Conservation (phyloP, 164 flowering plant species). For the Houttuynia cordata region DNA sequence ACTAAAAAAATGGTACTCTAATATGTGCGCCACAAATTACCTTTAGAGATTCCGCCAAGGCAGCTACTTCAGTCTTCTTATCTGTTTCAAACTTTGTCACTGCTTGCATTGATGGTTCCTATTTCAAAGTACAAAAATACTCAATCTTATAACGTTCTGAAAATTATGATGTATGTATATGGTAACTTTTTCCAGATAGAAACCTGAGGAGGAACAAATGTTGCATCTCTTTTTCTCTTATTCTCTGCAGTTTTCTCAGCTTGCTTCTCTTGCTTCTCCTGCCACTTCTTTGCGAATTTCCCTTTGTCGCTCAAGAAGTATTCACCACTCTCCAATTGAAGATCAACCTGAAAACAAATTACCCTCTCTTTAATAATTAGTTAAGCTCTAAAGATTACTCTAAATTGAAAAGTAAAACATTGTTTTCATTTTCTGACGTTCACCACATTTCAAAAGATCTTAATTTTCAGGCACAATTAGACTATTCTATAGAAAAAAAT, state of each 20-base stretch:
- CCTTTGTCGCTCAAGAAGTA: conserved; percentile 66
- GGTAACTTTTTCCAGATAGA: not conserved
- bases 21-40: conserved; percentile 19
- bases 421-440: not conserved
- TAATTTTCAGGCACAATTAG: no score
- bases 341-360: conserved; percentile 44
- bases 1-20: no score
- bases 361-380: not conserved
- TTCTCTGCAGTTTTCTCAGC: conserved; percentile 74
- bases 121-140: not conserved
- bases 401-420: not conserved
- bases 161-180: not conserved
- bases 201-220: conserved; percentile 84
- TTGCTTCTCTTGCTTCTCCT: conserved; percentile 80
- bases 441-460: not conserved
- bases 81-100: conserved; percentile 14
- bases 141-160: not conserved
- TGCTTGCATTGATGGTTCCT: conserved; percentile 43
- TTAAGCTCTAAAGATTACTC: not conserved
- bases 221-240: conserved; percentile 68
- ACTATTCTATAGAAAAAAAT: no score
- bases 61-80: conserved; percentile 36
- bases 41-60: conserved; percentile 58
- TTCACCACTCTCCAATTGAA: conserved; percentile 79
- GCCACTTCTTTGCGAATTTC: conserved; percentile 76